Evolutionary conservation across 306 rosid species (phyloP), one percentile per base, ranked within the genome.

Genomic region (Malus domestica): DNA sequence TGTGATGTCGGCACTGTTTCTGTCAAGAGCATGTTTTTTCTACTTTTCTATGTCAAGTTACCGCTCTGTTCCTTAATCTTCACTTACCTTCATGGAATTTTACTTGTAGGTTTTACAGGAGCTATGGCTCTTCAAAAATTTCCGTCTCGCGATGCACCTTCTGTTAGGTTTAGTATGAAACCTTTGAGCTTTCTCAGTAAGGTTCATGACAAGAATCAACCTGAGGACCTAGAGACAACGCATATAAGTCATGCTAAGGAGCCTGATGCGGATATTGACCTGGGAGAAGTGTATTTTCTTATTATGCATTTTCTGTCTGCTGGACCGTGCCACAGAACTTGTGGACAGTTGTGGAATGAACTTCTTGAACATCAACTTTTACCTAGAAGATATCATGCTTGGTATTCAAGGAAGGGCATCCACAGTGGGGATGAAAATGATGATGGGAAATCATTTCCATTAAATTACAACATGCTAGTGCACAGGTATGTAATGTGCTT

Each of bases 301-400:
- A 92, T 96, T 45, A 86, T 96, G 99, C 98, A 89, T 84, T 96
- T 96, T 76, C 98, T 96, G 80, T 92, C 99, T 68, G 83, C 93
- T 67, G 99, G 99, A 77, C 98, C 98, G 25, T 96, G 97, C 76
- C 97, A 27, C 57, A 96, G 87, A 78, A 90, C 99, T 80, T 88
- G 70, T 80, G 81, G 76, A 51, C 90, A 92, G 76, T 86, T 96
- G 5, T 83, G 91, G 92, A 90, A 96, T 78, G 99, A 96, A 80
- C 99, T 96, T 71, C 88, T 86, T 51, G 99, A 92, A 81, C 97
- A 92, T 77, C 89, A 90, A 78, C 97, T 96, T 61, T 87, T 96
- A 85, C 99, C 99, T 77, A 89, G 97, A 92, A 86, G 99, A 81
- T 92, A 92, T 86, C 99, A 92, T 80, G 88, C 97, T 68, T 90